Conservation (phyloP, 1,284 basidiomycete genomes). For the Tetrapyrgos nigripes region DNA sequence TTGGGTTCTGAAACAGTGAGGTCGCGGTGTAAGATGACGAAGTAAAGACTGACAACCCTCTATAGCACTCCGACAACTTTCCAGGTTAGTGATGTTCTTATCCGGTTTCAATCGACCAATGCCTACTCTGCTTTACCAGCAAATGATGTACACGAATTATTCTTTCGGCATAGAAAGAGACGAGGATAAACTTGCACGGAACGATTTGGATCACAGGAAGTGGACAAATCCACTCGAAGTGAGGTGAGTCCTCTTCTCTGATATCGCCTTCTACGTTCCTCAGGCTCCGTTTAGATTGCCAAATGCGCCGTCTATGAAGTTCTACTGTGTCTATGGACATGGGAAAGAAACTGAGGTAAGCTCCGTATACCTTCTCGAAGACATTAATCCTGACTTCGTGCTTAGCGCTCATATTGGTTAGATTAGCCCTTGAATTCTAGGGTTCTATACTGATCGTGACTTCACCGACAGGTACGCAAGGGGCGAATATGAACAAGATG, state of each 20-base stretch:
- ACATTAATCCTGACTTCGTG: neutral
- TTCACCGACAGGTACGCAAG: conserved; percentile 67
- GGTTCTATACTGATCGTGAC: neutral
- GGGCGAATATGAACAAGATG: conserved; percentile 74
- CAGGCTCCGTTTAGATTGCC: conserved; percentile 64
- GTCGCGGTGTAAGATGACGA: neutral
- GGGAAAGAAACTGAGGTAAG: conserved; percentile 94
- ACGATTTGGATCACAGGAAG: conserved; percentile 77
- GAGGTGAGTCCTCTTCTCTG: conserved; percentile 50
- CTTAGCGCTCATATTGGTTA: conserved; percentile 80
- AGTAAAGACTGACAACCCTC: neutral
- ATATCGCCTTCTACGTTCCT: neutral
- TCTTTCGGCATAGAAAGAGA: conserved; percentile 93
- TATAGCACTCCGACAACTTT: conserved; percentile 75
- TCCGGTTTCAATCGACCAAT: neutral
- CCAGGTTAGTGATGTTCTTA: conserved; percentile 55
- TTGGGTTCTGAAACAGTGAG: conserved; percentile 82
- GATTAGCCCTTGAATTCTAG: conserved; percentile 3
- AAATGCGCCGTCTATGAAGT: conserved; percentile 90
- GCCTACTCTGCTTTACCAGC: conserved; percentile 45
- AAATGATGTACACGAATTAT: conserved; percentile 92
- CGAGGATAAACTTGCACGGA: conserved; percentile 65
- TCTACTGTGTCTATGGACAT: conserved; percentile 94
- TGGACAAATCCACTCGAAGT: conserved; percentile 98
- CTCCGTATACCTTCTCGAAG: conserved; percentile 21